These are phyloP conservation scores for Monosporozyma aerobia DNA, from an alignment of 805 yeast species.

Conservation along the genomic window DNA sequence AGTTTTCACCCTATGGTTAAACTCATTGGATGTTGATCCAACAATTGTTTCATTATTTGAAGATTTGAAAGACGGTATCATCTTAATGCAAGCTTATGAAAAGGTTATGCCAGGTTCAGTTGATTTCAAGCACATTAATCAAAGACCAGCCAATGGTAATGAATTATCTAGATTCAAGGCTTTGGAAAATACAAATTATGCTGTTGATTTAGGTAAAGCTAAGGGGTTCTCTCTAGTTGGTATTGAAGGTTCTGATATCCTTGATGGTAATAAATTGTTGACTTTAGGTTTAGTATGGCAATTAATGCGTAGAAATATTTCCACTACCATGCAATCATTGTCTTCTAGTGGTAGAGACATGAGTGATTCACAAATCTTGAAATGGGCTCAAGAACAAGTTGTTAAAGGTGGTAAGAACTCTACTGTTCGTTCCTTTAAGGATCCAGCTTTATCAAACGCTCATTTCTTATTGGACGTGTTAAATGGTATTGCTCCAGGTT, in stretches of 20 bases:
- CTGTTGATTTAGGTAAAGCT: conserved; percentile 92
- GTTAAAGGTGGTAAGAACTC: conserved; percentile 73
- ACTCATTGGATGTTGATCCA: conserved; percentile 92
- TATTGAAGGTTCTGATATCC: conserved; percentile 94
- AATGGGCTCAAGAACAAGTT: conserved; percentile 88
- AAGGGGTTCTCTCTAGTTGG: conserved; percentile 92
- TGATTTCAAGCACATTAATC: conserved; percentile 67
- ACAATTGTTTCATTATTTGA: conserved; percentile 86
- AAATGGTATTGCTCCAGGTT: conserved; percentile 93
- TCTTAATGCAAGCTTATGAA: conserved; percentile 85
- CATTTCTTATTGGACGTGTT: conserved; percentile 81
- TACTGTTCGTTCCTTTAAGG: conserved; percentile 76
- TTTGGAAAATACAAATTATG: conserved; percentile 93
- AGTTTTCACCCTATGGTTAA: conserved; percentile 95
- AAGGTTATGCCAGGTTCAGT: conserved; percentile 94
- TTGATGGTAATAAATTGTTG: conserved; percentile 82
- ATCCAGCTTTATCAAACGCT: conserved; percentile 64
- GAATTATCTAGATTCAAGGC: conserved; percentile 90
- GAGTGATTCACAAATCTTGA: conserved; percentile 76
- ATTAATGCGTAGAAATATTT: conserved; percentile 93
- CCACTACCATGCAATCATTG: conserved; percentile 66
- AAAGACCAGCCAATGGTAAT: conserved; percentile 63
- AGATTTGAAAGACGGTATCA: conserved; percentile 87
- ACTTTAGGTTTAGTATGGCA: conserved; percentile 97
- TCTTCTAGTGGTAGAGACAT: conserved; percentile 66